A percentile compares a stretch with the other conserved stretches of the same genome.
These are phyloP conservation scores for Verbascum thapsus DNA, from an alignment of 257 asterid genomes.

Conservation along the genomic window DNA sequence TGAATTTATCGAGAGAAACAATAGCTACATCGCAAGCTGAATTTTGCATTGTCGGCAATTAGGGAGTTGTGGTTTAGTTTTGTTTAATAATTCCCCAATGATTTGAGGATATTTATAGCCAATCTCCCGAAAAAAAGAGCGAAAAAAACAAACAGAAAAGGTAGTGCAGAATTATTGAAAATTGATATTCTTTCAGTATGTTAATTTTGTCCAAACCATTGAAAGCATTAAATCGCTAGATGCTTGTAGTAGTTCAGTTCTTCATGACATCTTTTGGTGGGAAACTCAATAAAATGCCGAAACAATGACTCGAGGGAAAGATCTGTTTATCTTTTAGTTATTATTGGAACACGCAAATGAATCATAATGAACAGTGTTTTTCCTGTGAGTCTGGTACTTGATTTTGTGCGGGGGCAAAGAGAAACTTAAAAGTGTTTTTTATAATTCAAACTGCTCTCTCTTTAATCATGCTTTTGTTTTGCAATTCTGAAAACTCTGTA, in stretches of 20 bases:
- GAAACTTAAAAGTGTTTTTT: background rate
- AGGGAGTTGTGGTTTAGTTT: background rate
- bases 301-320: too few species aligned
- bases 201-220: too few species aligned
- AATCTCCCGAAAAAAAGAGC: too few species aligned
- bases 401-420: background rate
- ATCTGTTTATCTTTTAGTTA: too few species aligned
- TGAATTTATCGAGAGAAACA: conserved; percentile 1
- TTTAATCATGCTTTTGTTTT: background rate
- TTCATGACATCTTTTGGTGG: background rate
- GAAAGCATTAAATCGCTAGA: too few species aligned
- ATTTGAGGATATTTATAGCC: background rate
- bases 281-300: conserved; percentile 16
- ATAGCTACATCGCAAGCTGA: background rate
- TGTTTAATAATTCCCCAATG: background rate
- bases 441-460: background rate
- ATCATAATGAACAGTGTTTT: too few species aligned
- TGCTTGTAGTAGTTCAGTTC: background rate
- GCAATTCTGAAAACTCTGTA: background rate
- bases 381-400: too few species aligned
- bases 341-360: too few species aligned
- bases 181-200: too few species aligned
- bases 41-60: background rate
- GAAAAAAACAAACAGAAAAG: too few species aligned
- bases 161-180: too few species aligned